Evolutionary conservation across 129 eudicot species (phyloP).

Genomic region (Sambucus nigra): DNA sequence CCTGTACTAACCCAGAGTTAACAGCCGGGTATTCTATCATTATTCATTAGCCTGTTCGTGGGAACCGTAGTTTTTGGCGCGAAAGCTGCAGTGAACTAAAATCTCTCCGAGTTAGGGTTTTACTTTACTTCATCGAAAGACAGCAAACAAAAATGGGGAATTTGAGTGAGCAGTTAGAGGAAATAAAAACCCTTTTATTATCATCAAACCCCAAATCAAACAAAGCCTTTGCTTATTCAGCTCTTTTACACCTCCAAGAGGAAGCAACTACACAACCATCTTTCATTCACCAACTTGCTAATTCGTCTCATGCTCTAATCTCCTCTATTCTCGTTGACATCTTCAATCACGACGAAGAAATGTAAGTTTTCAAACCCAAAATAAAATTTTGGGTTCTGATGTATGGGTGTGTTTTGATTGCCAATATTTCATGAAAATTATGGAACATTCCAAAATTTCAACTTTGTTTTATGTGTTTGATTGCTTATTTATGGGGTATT

Average conservation of each 20-base stretch:
- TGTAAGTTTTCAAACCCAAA: slow-evolving; percentile 45
- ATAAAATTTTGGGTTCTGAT: too few relatives aligned
- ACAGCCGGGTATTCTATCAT: too few relatives aligned
- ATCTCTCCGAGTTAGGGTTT: slow-evolving; percentile 8
- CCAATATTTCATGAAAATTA: too few relatives aligned
- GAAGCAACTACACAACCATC: slow-evolving; percentile 32
- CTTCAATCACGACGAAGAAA: slow-evolving; percentile 53
- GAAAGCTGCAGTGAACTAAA: slow-evolving; percentile 14
- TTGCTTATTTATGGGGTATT: too few relatives aligned
- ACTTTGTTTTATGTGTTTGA: too few relatives aligned
- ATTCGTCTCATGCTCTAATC: slow-evolving; percentile 28
- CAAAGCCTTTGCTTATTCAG: slow-evolving; percentile 55
- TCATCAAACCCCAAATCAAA: slow-evolving; percentile 21
- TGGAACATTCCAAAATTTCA: too few relatives aligned
- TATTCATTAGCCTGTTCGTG: too few relatives aligned
- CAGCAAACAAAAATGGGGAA: slow-evolving; percentile 30
- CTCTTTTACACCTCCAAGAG: slow-evolving; percentile 54
- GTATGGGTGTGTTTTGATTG: too few relatives aligned
- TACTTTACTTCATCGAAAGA: neutral
- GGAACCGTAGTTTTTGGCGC: too few relatives aligned
- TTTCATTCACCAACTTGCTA: slow-evolving; percentile 34
- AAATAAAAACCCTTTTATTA: slow-evolving; percentile 40
- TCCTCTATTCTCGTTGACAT: slow-evolving; percentile 37
- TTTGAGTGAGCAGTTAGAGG: slow-evolving; percentile 30
- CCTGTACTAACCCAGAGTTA: too few relatives aligned